Conservation (phyloP, 2,329 filamentous ascomycete species). For the Calonectria pauciramosa region DNA sequence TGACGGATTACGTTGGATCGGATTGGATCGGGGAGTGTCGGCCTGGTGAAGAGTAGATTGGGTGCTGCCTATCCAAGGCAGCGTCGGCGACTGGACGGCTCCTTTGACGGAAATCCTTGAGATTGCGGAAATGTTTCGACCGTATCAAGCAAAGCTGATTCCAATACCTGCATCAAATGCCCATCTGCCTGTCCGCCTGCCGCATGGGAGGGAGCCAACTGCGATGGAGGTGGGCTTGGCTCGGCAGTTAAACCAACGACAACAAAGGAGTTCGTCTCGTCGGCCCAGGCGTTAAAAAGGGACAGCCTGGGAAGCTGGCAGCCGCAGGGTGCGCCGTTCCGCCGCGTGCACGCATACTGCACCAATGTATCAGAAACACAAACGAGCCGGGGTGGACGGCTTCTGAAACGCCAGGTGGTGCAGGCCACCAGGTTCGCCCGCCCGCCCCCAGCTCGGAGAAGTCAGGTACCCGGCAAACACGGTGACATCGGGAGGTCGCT, state of each 20-base stretch:
- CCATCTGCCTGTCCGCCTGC: not conserved
- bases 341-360: not conserved
- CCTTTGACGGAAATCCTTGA: not conserved
- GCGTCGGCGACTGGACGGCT: not conserved
- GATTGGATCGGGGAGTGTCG: not conserved
- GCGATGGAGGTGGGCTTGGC: not conserved
- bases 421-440: not conserved
- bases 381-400: slow-evolving; percentile 1
- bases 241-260: not conserved
- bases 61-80: slow-evolving; percentile 4
- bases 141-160: not conserved
- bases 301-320: not conserved
- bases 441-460: not conserved
- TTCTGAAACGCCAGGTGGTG: slow-evolving; percentile 17
- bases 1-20: not conserved
- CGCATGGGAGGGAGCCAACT: not conserved
- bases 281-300: not conserved
- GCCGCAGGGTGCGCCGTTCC: not conserved
- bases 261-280: not conserved
- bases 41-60: not conserved
- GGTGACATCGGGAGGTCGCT: slow-evolving; percentile 5
- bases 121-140: not conserved
- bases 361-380: slow-evolving; percentile 27
- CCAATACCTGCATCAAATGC: not conserved
- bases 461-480: not conserved